Conservation (phyloP, 768 basidiomycete genomes). For the Royoungia palumana region DNA sequence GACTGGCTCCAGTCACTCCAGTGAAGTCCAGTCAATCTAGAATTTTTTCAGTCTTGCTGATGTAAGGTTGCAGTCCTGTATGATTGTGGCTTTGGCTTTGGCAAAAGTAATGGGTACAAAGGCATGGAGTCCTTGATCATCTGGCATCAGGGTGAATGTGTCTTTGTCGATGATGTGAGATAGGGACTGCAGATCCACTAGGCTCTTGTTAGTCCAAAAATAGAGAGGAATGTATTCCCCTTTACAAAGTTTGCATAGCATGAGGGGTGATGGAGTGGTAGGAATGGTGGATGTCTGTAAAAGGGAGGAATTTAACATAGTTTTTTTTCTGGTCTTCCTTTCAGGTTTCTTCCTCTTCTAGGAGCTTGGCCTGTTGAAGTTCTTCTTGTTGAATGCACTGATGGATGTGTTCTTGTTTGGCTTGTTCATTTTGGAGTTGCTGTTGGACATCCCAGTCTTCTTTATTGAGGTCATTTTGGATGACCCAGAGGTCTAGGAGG, state of each 20-base stretch:
- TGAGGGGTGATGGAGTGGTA: no score
- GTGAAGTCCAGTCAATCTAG: no score
- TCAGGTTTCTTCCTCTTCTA: neutral
- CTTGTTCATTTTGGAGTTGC: no score
- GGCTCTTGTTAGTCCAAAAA: constrained; percentile 4
- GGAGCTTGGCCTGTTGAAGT: no score
- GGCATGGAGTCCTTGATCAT: neutral
- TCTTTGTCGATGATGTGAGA: neutral
- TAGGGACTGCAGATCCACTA: neutral
- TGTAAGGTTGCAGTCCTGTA: no score
- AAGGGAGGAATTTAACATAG: neutral
- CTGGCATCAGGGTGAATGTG: neutral
- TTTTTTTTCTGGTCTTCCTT: constrained; percentile 3
- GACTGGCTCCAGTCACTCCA: no score
- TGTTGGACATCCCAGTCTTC: neutral
- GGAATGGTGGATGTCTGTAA: neutral
- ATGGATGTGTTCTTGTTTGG: no score
- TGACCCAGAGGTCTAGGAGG: neutral
- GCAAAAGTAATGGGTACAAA: neutral
- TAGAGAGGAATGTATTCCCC: neutral
- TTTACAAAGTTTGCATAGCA: neutral
- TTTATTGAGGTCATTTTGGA: neutral
- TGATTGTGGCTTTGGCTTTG: neutral
- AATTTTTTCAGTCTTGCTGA: no score
- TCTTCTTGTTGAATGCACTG: no score